These are phyloP conservation scores for Diaporthe destruens DNA, from an alignment of 2,329 filamentous ascomycete species.

Conservation along the genomic window DNA sequence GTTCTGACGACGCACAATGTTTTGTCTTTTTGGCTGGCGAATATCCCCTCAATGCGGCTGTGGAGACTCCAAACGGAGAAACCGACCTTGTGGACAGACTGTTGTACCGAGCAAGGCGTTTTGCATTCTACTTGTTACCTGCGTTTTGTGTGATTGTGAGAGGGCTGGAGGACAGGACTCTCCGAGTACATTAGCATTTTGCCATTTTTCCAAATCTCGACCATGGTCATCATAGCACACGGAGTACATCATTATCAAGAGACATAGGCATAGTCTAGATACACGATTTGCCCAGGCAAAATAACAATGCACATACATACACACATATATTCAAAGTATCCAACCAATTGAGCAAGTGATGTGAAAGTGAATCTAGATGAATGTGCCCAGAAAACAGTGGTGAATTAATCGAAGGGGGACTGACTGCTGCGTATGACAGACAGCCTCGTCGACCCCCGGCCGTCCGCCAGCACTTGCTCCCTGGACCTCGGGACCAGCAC, in stretches of 20 bases:
- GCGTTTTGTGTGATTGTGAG: too few relatives aligned
- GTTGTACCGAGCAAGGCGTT: conserved; percentile 26
- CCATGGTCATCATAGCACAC: background rate
- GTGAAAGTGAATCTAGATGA: too few relatives aligned
- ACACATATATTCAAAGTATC: background rate
- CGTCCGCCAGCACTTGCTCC: background rate
- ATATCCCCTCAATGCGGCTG: conserved; percentile 25
- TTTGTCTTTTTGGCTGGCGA: conserved; percentile 15
- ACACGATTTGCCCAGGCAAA: conserved; percentile 20
- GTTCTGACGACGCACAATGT: background rate
- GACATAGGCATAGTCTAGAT: conserved; percentile 6
- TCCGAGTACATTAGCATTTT: conserved; percentile 4
- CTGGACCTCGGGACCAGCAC: too few relatives aligned
- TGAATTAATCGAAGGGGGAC: too few relatives aligned
- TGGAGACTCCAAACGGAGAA: conserved; percentile 17
- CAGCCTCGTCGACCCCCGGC: background rate
- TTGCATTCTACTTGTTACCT: background rate
- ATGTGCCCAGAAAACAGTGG: too few relatives aligned
- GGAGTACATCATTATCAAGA: background rate
- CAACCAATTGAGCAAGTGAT: too few relatives aligned
- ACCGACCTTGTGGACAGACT: background rate
- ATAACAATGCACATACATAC: background rate
- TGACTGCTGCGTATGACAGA: too few relatives aligned
- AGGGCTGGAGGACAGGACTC: background rate
- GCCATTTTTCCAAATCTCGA: background rate